Percentiles rank a stretch among this genome's conserved stretches.
Evolutionary conservation across 192 early-diverging fungal genomes (phyloP).

Genomic region (Glomus cerebriforme): DNA sequence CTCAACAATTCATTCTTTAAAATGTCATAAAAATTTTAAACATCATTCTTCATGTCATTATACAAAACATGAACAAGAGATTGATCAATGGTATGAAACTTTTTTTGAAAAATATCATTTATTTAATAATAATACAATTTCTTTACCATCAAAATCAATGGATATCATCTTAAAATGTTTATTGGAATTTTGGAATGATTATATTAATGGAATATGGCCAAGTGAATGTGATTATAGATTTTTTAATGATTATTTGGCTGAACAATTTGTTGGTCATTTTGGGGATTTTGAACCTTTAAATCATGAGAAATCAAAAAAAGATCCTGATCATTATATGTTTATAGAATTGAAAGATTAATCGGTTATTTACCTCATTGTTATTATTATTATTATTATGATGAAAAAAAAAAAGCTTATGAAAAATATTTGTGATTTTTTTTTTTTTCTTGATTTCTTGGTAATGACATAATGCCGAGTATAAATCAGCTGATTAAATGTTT

Average conservation of each 20-base stretch:
- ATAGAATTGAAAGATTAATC: neutral
- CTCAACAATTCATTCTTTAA: neutral
- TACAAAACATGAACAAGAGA: neutral
- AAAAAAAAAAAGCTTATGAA: no score
- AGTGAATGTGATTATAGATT: neutral
- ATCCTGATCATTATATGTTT: neutral
- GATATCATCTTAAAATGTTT: neutral
- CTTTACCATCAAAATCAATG: neutral
- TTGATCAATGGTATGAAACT: neutral
- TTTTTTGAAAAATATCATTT: neutral
- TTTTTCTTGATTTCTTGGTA: neutral
- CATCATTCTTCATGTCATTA: neutral
- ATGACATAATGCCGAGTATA: neutral
- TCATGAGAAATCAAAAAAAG: neutral
- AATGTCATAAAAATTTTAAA: neutral
- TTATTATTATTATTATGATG: no score
- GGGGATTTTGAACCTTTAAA: neutral
- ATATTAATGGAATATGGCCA: neutral
- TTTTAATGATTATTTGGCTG: neutral
- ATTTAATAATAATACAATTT: neutral
- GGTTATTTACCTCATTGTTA: neutral
- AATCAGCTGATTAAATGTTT: neutral
- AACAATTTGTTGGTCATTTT: neutral
- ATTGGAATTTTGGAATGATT: neutral
- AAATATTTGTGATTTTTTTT: neutral